These are phyloP conservation scores for Saturnispora besseyi DNA, from an alignment of 805 yeast genomes.

Conservation along the genomic window DNA sequence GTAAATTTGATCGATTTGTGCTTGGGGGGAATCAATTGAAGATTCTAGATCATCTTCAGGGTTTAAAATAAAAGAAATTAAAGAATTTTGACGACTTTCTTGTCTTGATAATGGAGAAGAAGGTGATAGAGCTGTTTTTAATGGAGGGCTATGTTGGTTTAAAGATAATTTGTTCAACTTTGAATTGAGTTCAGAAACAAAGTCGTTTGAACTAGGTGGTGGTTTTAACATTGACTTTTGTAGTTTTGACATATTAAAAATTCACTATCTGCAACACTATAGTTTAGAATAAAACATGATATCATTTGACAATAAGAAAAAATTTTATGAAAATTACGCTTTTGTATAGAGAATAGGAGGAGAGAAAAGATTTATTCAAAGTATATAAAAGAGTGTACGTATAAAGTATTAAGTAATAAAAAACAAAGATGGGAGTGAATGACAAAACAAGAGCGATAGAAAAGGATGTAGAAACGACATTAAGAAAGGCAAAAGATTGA, in stretches of 20 bases:
- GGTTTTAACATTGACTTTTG: conserved; percentile 9
- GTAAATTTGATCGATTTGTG: conserved; percentile 12
- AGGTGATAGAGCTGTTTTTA: conserved; percentile 5
- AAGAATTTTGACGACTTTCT: conserved; percentile 23
- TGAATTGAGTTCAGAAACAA: conserved; percentile 2
- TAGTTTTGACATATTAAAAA: conserved; percentile 9
- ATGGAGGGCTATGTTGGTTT: background rate
- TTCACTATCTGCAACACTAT: background rate
- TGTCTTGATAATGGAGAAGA: conserved; percentile 14
- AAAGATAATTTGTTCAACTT: conserved; percentile 6
- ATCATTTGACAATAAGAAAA: background rate
- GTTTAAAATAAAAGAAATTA: conserved; percentile 19
- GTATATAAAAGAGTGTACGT: background rate
- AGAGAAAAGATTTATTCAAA: background rate
- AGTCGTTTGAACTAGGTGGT: conserved; percentile 2
- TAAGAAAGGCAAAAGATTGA: background rate
- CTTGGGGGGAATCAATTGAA: background rate
- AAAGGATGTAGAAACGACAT: background rate
- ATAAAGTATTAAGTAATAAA: background rate
- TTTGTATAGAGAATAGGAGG: background rate
- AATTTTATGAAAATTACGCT: background rate
- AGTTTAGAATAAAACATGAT: background rate
- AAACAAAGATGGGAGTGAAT: background rate
- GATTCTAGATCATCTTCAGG: conserved; percentile 10
- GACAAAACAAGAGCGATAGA: background rate